Base-by-base conservation (phyloP, 257 asterid genomes). In the Fraxinus pennsylvanica region DNA sequence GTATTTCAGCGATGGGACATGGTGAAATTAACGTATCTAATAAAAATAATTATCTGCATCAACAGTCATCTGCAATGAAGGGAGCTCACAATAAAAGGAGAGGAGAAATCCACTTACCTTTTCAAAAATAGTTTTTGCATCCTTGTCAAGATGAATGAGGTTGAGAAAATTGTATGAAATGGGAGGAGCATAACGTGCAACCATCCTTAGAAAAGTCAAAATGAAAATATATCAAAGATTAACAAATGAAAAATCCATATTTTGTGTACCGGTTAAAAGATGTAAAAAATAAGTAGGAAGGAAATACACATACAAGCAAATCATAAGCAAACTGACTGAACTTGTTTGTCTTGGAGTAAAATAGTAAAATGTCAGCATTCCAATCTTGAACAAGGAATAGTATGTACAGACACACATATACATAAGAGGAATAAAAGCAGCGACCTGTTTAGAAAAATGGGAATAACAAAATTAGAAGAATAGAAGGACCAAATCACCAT, bases 331-430 rank as follows among this genome's bases (percentile, higher is more conserved):
- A 87, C 96, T 91, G 81, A 91, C 98, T 33, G 98, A 87, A 79
- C 91, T 93, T 79, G 98, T 91, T 85, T 90, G 98, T 77, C 88
- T 74, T 67, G 97, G 97, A 50, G 97, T 90, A 57, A 92, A 80
- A 21, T 90, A 91, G 79, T 90, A 94, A 81, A 94, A 91, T 72
- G 91, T 90, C 82, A 91, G 83, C 98, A 90, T 94, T 59, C 97
- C 98, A 14, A 90, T 85, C 83, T 92, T 90, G 89, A 94, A 88
- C 79, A 92, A 78, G 78, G 98, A 88, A 75, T 88, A 92, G 83
- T 94, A 94, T 68, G 98, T 94, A 89, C 98, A 94, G 32, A 94
- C 33, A 70, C 98, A 92, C 98, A 92, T 94, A 88, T 90, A 94
- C 87, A 92, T 79, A 41, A 93, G 84, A 73, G 98, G 98, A 82